These are phyloP conservation scores for Alternaria triticimaculans DNA, from an alignment of 2,329 filamentous ascomycete genomes.

Conservation along the genomic window DNA sequence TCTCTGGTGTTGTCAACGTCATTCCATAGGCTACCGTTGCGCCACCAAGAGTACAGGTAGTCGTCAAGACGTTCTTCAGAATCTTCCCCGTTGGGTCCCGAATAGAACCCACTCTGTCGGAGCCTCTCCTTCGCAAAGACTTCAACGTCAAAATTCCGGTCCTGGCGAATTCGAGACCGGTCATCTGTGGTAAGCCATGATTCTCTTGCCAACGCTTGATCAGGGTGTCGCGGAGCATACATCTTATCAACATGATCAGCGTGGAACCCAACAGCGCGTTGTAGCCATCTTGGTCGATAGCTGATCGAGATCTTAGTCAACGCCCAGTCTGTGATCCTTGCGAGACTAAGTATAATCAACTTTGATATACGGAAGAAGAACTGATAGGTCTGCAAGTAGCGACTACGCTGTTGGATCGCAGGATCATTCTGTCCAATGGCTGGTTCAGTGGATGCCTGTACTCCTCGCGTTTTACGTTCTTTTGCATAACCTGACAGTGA, in stretches of 20 bases:
- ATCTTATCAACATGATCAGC: conserved; percentile 38
- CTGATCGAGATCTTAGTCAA: conserved; percentile 67
- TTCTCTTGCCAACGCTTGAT: conserved; percentile 17
- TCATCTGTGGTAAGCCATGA: conserved; percentile 37
- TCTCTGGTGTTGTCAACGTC: conserved; percentile 80
- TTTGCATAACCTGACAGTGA: conserved; percentile 64
- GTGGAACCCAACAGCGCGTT: conserved; percentile 53
- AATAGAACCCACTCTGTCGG: conserved; percentile 43
- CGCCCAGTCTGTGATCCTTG: conserved; percentile 60
- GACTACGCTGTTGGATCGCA: conserved; percentile 76
- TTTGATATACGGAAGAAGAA: conserved; percentile 78
- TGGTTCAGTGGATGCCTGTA: conserved; percentile 29
- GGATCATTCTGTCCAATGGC: conserved; percentile 60
- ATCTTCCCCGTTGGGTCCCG: conserved; percentile 38
- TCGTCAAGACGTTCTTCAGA: conserved; percentile 72
- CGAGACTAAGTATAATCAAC: conserved; percentile 66
- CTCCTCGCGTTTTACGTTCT: conserved; percentile 67
- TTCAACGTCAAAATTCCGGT: conserved; percentile 73
- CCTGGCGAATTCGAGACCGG: conserved; percentile 26
- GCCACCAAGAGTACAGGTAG: conserved; percentile 85
- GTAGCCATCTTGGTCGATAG: conserved; percentile 69
- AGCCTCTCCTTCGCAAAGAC: conserved; percentile 73
- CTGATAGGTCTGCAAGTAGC: conserved; percentile 78
- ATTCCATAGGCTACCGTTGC: conserved; percentile 83
- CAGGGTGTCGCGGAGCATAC: conserved; percentile 4